Conservation (phyloP, 2,329 filamentous ascomycete species). For the Beauveria rudraprayagi region DNA sequence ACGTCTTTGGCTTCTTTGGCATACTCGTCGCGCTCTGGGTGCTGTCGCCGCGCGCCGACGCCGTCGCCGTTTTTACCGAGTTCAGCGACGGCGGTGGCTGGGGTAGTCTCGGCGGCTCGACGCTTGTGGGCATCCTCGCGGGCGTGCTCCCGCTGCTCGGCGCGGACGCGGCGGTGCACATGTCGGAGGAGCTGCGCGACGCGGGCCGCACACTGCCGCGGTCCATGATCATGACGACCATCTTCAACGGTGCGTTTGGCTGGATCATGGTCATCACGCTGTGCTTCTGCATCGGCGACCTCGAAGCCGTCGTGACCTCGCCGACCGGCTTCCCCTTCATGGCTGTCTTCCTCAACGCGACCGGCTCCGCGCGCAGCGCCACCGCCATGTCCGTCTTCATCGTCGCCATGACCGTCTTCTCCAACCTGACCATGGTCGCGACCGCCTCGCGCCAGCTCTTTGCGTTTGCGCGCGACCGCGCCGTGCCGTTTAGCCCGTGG, state of each 20-base stretch:
- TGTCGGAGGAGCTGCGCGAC: constrained; percentile 30
- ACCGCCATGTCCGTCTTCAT: constrained; percentile 21
- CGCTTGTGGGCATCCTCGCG: constrained; percentile 30
- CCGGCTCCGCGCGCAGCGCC: constrained; percentile 14
- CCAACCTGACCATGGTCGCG: constrained; percentile 21
- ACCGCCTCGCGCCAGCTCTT: constrained; percentile 23
- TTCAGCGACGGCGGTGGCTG: constrained; percentile 26
- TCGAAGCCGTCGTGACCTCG: constrained; percentile 13
- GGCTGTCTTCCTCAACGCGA: constrained; percentile 21
- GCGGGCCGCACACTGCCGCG: constrained; percentile 23
- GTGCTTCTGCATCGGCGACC: constrained; percentile 26
- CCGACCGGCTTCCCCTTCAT: constrained; percentile 22
- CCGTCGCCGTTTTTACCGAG: constrained; percentile 21
- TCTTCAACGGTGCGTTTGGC: constrained; percentile 25
- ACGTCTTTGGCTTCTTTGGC: constrained; percentile 18
- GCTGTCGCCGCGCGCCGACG: constrained; percentile 22
- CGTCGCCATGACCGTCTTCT: constrained; percentile 19
- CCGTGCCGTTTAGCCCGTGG: constrained; percentile 16
- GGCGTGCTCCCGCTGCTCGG: constrained; percentile 27
- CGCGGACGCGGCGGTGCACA: constrained; percentile 23
- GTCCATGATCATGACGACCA: constrained; percentile 24
- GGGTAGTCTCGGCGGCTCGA: constrained; percentile 25
- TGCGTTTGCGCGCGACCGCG: constrained; percentile 28
- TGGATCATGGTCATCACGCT: constrained; percentile 29
- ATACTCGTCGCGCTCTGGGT: constrained; percentile 32